A percentile compares a stretch with the other conserved stretches of the same genome.
phyloP scores from a whole-genome alignment of 2,329 filamentous ascomycete genomes.

The Biscogniauxia sp. region DNA sequence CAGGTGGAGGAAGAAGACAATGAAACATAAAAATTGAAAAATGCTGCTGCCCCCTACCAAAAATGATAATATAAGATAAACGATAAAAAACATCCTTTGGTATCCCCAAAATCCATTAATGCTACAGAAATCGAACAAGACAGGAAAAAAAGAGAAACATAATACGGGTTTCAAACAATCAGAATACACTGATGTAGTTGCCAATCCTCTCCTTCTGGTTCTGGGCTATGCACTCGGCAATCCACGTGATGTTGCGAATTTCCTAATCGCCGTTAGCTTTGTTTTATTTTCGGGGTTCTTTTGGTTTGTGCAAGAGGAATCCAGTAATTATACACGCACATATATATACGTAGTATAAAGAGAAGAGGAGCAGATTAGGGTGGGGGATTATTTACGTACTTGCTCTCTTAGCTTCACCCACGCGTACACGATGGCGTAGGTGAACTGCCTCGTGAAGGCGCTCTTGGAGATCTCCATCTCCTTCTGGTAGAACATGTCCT shows the following conservation, averaged over 20 bases:
- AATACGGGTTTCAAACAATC: constrained; percentile 29
- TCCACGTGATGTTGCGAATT: constrained; percentile 99
- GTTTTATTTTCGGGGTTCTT: too few species aligned
- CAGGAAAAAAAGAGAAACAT: constrained; percentile 15
- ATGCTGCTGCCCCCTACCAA: too few species aligned
- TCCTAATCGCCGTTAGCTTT: constrained; percentile 58
- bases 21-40: too few species aligned
- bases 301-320: too few species aligned
- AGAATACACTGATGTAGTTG: constrained; percentile 99
- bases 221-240: constrained; percentile 98
- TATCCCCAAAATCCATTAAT: constrained; percentile 39
- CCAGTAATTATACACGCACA: too few species aligned
- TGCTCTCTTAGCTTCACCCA: constrained; percentile 98
- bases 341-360: too few species aligned
- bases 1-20: too few species aligned
- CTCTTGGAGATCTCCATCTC: constrained; percentile 98
- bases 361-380: too few species aligned
- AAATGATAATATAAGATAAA: too few species aligned
- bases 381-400: constrained; percentile 54
- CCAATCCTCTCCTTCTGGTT: constrained; percentile 99
- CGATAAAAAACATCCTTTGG: constrained; percentile 24
- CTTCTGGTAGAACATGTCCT: constrained; percentile 98
- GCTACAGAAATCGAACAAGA: constrained; percentile 38
- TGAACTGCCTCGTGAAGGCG: constrained; percentile 95
- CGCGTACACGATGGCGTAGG: constrained; percentile 89